Percentiles rank a stretch among this genome's conserved stretches.
Conservation (phyloP, 2,329 filamentous ascomycete species). For the Talaromyces verruculosus region DNA sequence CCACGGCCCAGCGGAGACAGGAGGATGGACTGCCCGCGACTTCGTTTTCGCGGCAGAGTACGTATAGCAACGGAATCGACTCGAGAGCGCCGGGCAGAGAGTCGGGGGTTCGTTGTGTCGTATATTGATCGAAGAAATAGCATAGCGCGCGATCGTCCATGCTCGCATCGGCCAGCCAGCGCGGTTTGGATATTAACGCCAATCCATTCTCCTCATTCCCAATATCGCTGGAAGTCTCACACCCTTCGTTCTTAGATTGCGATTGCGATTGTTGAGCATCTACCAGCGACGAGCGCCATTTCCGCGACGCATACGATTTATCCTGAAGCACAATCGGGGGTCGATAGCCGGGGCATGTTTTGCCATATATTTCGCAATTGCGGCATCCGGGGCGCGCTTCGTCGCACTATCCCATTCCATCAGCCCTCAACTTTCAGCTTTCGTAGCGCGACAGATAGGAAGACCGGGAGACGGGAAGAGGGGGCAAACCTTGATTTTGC, state of each 20-base stretch:
- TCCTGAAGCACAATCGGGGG: constrained; percentile 38
- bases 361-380: constrained; percentile 39
- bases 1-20: constrained; percentile 37
- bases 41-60: constrained; percentile 28
- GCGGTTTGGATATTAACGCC: constrained; percentile 22
- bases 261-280: constrained; percentile 22
- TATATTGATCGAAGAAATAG: constrained; percentile 45
- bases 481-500: constrained; percentile 40
- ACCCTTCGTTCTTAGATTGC: neutral
- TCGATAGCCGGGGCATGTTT: constrained; percentile 40
- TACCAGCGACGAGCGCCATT: constrained; percentile 17
- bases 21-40: constrained; percentile 25
- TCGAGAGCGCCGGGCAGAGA: constrained; percentile 36
- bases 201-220: constrained; percentile 3
- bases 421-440: constrained; percentile 21
- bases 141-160: constrained; percentile 42
- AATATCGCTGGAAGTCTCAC: neutral
- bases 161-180: constrained; percentile 30
- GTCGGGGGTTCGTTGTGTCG: constrained; percentile 28
- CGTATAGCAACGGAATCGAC: constrained; percentile 39
- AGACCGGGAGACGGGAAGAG: neutral
- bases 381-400: constrained; percentile 38
- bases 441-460: neutral
- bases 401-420: constrained; percentile 30
- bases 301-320: constrained; percentile 35